Evolutionary conservation across 345 rosid species (phyloP).

Genomic region (Schrenkiella parvula): DNA sequence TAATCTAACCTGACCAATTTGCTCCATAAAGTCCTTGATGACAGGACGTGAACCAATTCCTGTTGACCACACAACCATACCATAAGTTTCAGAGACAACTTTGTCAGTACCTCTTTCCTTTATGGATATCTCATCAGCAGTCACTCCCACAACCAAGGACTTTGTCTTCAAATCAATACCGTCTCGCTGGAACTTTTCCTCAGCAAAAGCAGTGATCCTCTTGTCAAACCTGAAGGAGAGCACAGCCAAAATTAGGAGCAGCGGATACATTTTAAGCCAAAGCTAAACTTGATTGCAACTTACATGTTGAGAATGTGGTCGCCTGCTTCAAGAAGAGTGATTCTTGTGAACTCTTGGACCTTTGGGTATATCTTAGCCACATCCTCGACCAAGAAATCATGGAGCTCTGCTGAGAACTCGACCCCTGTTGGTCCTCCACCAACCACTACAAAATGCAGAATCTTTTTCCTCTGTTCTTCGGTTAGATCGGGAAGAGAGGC

Average conservation of each 20-base stretch:
- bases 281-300: slow-evolving; percentile 1
- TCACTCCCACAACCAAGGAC: slow-evolving; percentile 55
- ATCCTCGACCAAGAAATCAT: slow-evolving; percentile 62
- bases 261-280: background rate
- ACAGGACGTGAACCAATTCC: slow-evolving; percentile 72
- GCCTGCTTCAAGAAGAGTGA: slow-evolving; percentile 81
- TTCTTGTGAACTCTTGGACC: slow-evolving; percentile 41
- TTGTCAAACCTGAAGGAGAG: slow-evolving; percentile 58
- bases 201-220: slow-evolving; percentile 66
- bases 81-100: slow-evolving; percentile 50
- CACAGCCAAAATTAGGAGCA: background rate
- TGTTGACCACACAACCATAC: slow-evolving; percentile 90
- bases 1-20: slow-evolving; percentile 56
- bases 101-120: slow-evolving; percentile 52
- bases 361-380: slow-evolving; percentile 57
- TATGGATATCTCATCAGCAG: slow-evolving; percentile 57
- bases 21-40: slow-evolving; percentile 66
- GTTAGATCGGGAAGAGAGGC: slow-evolving; percentile 61
- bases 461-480: slow-evolving; percentile 67
- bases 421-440: slow-evolving; percentile 93
- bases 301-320: slow-evolving; percentile 78
- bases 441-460: slow-evolving; percentile 80
- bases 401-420: slow-evolving; percentile 89
- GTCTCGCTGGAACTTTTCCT: slow-evolving; percentile 59
- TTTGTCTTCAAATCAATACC: slow-evolving; percentile 67